Conservation (phyloP, 2,329 filamentous ascomycete genomes). For the Amauroascus niger region DNA sequence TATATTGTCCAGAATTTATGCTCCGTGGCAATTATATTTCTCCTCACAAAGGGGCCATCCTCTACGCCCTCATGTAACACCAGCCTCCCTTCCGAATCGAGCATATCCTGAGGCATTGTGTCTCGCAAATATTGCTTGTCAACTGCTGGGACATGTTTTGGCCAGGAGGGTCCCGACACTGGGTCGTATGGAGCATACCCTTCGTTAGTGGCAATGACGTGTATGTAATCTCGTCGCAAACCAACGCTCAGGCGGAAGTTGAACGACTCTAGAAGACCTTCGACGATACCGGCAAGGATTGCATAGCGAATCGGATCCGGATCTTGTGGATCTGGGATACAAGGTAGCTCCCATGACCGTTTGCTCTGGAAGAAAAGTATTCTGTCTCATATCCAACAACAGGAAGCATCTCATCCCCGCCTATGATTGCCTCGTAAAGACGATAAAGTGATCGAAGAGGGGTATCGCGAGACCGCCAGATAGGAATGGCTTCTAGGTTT, state of each 20-base stretch:
- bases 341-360: constrained; percentile 18
- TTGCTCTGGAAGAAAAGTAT: constrained; percentile 23
- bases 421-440: constrained; percentile 12
- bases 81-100: constrained; percentile 23
- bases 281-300: constrained; percentile 22
- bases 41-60: constrained; percentile 9
- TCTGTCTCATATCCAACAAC: constrained; percentile 11
- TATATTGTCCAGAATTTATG: constrained; percentile 14
- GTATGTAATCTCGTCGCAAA: constrained; percentile 16
- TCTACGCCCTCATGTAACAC: constrained; percentile 5
- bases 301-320: constrained; percentile 24
- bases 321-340: constrained; percentile 23
- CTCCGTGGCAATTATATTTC: constrained; percentile 14
- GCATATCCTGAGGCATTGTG: constrained; percentile 20
- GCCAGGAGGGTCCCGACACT: constrained; percentile 16
- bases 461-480: constrained; percentile 21
- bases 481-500: constrained; percentile 14
- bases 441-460: constrained; percentile 22
- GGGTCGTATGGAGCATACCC: constrained; percentile 14
- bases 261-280: constrained; percentile 20
- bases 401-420: constrained; percentile 15
- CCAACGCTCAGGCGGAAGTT: constrained; percentile 22
- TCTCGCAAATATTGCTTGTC: constrained; percentile 13
- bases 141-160: constrained; percentile 16
- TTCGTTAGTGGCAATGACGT: constrained; percentile 11